Evolutionary conservation across 331 rosid species (phyloP).

Genomic region (Acacia pycnantha): DNA sequence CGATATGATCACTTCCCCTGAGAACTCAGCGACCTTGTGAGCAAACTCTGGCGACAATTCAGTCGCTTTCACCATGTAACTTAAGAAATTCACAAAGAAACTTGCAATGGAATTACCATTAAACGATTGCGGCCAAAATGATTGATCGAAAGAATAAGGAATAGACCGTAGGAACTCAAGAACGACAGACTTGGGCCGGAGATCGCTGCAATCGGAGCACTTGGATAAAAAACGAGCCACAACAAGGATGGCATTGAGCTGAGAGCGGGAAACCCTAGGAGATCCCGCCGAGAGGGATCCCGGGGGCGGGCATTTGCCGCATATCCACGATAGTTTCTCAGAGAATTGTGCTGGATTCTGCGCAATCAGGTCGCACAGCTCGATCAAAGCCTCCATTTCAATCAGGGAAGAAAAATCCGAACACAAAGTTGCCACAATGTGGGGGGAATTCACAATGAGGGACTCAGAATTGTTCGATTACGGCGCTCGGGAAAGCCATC

Average conservation of each 20-base stretch:
- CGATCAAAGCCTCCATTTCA: constrained; percentile 84
- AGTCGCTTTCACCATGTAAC: constrained; percentile 57
- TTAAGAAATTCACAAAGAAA: constrained; percentile 62
- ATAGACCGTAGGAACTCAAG: constrained; percentile 73
- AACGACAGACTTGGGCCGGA: constrained; percentile 65
- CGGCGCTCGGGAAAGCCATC: constrained; percentile 1
- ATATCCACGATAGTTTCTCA: constrained; percentile 84
- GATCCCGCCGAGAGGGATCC: constrained; percentile 69
- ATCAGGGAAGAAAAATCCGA: constrained; percentile 19
- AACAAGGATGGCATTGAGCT: constrained; percentile 91
- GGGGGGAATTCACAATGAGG: neutral
- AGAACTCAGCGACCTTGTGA: constrained; percentile 51
- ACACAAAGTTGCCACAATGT: neutral
- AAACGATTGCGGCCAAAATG: constrained; percentile 86
- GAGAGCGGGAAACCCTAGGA: constrained; percentile 79
- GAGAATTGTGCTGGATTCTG: constrained; percentile 69
- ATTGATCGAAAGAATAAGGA: constrained; percentile 63
- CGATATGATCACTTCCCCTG: constrained; percentile 56
- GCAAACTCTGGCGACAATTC: constrained; percentile 70
- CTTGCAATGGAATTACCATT: constrained; percentile 55
- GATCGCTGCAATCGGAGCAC: constrained; percentile 65
- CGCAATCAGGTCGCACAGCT: constrained; percentile 93
- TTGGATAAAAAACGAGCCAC: constrained; percentile 83
- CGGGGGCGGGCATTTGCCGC: constrained; percentile 77
- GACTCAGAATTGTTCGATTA: neutral